Evolutionary conservation across 2,329 filamentous ascomycete species (phyloP), one percentile per base, ranked within the genome.

Genomic region (Phyllosticta paracitricarpa): DNA sequence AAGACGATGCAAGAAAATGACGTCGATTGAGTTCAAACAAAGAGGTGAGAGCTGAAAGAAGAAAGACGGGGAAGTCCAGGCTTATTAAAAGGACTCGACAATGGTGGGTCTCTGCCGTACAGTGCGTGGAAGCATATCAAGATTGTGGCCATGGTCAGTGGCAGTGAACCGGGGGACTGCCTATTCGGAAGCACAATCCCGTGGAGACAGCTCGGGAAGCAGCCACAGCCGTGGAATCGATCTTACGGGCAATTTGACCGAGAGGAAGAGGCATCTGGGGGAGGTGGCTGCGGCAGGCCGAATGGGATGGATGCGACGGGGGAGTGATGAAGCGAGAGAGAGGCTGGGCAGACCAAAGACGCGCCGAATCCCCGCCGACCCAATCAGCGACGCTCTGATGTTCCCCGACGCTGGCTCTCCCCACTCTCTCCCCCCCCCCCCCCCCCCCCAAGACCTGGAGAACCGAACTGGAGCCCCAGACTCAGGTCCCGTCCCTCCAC

Each of bases 161-260:
- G 4, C 10, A 40, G 33, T 17, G 10, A 40, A 40, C 10, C 33
- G 33, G 33, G 24, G 40, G 24, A 24, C 40, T 53, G 24, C 17
- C 30, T 24, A 24, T 40, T 40, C 58, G 53, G 58, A 60, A 60
- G 53, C 53, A 25, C 53, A 52, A 54, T 60, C 53, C 58, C 58
- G 53, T 33, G 33, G 10, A 12, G 33, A 40, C 33, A 40, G 33
- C 33, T 40, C 33, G 33, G 33, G 33, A 3, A 40, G 10, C 33
- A 40, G 33, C 33, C 33, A 40, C 33, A 40, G 33, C 33, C 33
- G 33, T 17, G 14, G 9, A 12, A 17, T 12, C 2, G 9, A 14
- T 10, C 9, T 12, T 9, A 40, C 4, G 10, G 33, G 33, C 33
- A 40, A 40, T 40, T 40, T 40, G 33, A 40, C 33, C 33, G 33